These are phyloP conservation scores for Phytophthora fragariae DNA, from an alignment of 352 stramenopile species.

Conservation along the genomic window DNA sequence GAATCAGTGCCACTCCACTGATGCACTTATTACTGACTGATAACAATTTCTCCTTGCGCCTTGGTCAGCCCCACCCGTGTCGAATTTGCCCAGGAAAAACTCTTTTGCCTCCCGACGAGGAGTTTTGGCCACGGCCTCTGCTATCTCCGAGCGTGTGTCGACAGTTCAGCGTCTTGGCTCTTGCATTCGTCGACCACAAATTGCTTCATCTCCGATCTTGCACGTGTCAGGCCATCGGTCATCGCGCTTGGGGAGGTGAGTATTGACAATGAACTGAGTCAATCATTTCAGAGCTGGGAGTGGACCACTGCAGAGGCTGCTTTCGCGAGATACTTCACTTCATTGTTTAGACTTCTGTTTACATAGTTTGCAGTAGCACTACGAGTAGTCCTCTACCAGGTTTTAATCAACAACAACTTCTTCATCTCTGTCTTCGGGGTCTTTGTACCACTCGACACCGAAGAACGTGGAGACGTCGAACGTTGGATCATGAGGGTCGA, in stretches of 20 bases:
- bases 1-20: no score
- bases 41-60: not conserved
- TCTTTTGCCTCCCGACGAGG: slow-evolving; percentile 7
- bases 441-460: slow-evolving; percentile 3
- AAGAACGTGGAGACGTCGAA: slow-evolving; percentile 5
- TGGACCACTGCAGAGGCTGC: not conserved
- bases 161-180: not conserved
- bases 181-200: not conserved
- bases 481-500: not conserved
- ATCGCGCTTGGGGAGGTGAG: no score
- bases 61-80: not conserved
- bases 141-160: slow-evolving; percentile 9
- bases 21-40: not conserved
- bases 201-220: not conserved
- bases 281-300: slow-evolving; percentile 21
- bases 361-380: no score
- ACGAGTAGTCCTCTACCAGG: no score
- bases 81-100: slow-evolving; percentile 25
- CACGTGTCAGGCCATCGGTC: not conserved
- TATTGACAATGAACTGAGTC: slow-evolving; percentile 11
- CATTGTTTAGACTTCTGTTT: no score
- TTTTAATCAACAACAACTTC: no score
- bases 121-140: slow-evolving; percentile 1
- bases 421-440: not conserved
- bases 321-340: not conserved